Percentiles rank a stretch among this genome's conserved stretches.
phyloP scores from a whole-genome alignment of 2,329 filamentous ascomycete genomes.

The Arthroderma uncinatum region DNA sequence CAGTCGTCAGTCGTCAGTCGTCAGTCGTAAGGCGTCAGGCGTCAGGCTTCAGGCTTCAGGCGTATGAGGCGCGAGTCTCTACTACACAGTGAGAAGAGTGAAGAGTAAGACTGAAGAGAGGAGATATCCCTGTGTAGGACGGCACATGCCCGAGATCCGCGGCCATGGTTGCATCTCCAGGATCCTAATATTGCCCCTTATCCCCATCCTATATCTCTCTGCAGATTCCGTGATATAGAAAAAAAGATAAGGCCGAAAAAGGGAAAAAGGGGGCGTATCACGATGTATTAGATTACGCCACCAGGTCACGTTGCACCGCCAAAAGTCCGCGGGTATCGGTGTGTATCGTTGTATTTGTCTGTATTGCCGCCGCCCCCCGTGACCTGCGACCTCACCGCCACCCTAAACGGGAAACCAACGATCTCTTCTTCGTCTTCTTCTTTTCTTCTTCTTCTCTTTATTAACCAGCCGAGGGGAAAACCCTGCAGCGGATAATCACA shows the following conservation, averaged over 20 bases:
- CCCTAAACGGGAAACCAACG: not conserved
- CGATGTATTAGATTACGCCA: not conserved
- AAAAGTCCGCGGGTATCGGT: not conserved
- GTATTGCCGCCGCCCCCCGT: conserved; percentile 2
- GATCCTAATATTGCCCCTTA: not conserved
- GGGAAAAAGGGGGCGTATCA: too few species aligned
- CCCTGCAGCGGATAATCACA: not conserved
- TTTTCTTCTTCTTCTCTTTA: not conserved
- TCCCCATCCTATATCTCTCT: not conserved
- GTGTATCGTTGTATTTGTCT: not conserved
- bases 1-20: conserved; percentile 1
- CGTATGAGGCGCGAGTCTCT: not conserved
- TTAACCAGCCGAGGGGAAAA: not conserved
- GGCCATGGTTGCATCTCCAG: not conserved
- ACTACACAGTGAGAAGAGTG: too few species aligned
- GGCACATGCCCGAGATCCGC: not conserved
- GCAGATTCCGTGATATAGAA: not conserved
- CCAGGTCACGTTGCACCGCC: not conserved
- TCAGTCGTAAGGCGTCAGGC: not conserved
- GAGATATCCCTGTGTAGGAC: not conserved
- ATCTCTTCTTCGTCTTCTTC: not conserved
- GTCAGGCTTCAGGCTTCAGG: conserved; percentile 1
- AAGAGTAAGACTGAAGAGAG: not conserved
- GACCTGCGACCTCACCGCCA: not conserved
- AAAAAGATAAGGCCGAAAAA: too few species aligned